Evolutionary conservation across 179 eudicot species (phyloP).

Genomic region (Nepenthes alata): DNA sequence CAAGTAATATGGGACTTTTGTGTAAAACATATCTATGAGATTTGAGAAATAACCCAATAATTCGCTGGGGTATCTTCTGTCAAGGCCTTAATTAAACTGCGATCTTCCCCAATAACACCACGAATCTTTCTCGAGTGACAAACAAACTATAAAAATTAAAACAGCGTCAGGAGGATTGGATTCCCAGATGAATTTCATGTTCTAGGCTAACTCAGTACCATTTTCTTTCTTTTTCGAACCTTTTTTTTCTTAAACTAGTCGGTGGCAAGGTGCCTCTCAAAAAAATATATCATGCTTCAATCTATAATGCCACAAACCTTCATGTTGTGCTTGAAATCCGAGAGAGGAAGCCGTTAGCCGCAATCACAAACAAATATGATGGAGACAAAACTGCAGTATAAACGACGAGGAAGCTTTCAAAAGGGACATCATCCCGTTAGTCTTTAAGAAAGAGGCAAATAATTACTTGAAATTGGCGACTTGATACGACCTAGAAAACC

Average conservation of each 20-base stretch:
- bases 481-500: too few relatives aligned
- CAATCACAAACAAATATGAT: too few relatives aligned
- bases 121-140: constrained; percentile 61
- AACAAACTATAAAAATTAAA: constrained; percentile 36
- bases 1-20: too few relatives aligned
- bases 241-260: constrained; percentile 30
- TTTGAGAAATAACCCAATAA: too few relatives aligned
- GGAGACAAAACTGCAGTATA: too few relatives aligned
- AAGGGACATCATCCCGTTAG: too few relatives aligned
- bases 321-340: background rate
- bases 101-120: constrained; percentile 80
- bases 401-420: too few relatives aligned
- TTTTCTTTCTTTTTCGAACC: constrained; percentile 40
- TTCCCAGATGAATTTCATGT: constrained; percentile 23
- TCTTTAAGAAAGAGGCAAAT: too few relatives aligned
- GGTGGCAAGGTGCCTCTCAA: constrained; percentile 30
- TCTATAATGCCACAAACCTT: constrained; percentile 27
- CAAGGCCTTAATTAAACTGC: constrained; percentile 49
- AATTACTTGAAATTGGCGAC: too few relatives aligned
- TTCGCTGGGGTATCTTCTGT: constrained; percentile 62
- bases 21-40: too few relatives aligned
- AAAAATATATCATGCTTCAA: constrained; percentile 27
- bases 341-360: background rate
- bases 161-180: constrained; percentile 53
- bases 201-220: constrained; percentile 29